Percentiles rank a stretch among this genome's conserved stretches.
Conservation (phyloP, 768 basidiomycete genomes). For the Termitomyces sp. region DNA sequence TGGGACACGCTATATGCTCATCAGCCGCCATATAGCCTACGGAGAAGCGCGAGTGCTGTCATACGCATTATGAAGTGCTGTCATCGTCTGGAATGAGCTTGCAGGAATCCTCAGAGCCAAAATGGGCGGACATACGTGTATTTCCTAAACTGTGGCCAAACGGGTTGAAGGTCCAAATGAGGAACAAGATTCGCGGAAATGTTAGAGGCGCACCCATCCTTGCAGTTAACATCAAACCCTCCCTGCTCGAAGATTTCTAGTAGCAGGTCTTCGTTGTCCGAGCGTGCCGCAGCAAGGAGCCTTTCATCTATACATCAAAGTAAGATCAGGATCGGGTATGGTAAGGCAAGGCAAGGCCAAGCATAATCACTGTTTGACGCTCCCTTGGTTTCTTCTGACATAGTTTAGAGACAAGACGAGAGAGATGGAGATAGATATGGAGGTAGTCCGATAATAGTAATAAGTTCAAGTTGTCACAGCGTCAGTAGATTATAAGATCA, state of each 20-base stretch:
- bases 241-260: slow-evolving; percentile 53
- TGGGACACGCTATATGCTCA: slow-evolving; percentile 37
- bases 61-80: slow-evolving; percentile 72
- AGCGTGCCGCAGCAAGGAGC: slow-evolving; percentile 66
- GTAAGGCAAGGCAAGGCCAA: neutral
- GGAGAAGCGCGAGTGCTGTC: neutral
- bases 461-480: no score
- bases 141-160: slow-evolving; percentile 57
- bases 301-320: slow-evolving; percentile 49
- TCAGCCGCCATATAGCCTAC: neutral
- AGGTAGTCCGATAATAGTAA: neutral
- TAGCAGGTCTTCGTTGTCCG: slow-evolving; percentile 67
- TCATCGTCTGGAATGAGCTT: neutral
- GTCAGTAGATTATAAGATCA: neutral
- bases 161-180: neutral
- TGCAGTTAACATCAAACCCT: slow-evolving; percentile 66
- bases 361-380: slow-evolving; percentile 22
- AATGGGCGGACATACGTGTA: slow-evolving; percentile 50
- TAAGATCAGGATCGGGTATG: neutral
- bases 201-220: slow-evolving; percentile 62
- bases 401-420: neutral
- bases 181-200: neutral
- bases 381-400: slow-evolving; percentile 14
- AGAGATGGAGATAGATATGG: neutral
- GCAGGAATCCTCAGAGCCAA: neutral